phyloP scores from a whole-genome alignment of 2,329 filamentous ascomycete species.

The Zymoseptoria tritici region DNA sequence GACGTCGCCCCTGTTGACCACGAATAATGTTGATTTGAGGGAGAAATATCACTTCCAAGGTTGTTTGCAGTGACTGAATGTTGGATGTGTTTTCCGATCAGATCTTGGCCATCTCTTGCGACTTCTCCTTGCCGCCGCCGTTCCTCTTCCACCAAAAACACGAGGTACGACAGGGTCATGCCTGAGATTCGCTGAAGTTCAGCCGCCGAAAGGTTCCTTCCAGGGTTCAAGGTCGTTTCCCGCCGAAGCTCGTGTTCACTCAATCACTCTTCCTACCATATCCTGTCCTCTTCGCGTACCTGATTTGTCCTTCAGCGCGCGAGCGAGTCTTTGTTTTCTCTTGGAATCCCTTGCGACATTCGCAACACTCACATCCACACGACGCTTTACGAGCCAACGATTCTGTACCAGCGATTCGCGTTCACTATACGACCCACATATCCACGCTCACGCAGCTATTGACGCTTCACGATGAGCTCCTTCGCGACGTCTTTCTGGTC shows the following conservation, averaged over 20 bases:
- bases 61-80: background rate
- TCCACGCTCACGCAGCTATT: background rate
- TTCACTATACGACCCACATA: background rate
- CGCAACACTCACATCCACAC: background rate
- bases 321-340: background rate
- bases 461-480: constrained; percentile 57
- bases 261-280: background rate
- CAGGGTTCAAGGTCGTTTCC: background rate
- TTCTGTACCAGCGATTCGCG: background rate
- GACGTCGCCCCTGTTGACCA: background rate
- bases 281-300: background rate
- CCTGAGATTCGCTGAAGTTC: background rate
- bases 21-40: background rate
- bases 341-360: background rate
- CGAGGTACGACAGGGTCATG: background rate
- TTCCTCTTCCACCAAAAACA: background rate
- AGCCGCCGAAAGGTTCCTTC: background rate
- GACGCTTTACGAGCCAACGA: background rate
- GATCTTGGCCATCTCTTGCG: background rate
- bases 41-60: background rate
- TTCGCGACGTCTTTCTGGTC: constrained; percentile 99
- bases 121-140: background rate
- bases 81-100: background rate
- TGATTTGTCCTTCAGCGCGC: background rate
- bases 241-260: background rate